These are phyloP conservation scores for Calycina herbarum DNA, from an alignment of 2,329 filamentous ascomycete species.

Conservation along the genomic window DNA sequence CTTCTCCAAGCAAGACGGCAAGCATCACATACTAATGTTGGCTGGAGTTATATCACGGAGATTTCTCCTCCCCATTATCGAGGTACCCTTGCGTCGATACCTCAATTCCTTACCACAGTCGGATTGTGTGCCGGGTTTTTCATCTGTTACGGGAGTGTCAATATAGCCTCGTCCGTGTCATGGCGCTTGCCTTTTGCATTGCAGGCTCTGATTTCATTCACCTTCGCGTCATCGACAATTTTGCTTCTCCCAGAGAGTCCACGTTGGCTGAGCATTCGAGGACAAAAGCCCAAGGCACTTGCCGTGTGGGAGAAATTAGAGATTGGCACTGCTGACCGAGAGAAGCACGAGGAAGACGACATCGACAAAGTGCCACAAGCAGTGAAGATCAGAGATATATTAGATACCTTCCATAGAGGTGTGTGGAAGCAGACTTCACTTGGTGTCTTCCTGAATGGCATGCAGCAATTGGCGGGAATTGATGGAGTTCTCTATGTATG, in stretches of 20 bases:
- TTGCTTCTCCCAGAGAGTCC: conserved; percentile 54
- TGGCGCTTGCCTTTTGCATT: conserved; percentile 59
- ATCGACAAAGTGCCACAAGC: background rate
- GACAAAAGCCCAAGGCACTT: conserved; percentile 47
- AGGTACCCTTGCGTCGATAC: conserved; percentile 51
- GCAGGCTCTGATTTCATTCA: conserved; percentile 43
- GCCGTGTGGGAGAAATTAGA: conserved; percentile 38
- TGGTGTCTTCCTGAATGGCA: conserved; percentile 57
- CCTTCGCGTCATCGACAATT: conserved; percentile 42
- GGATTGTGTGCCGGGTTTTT: conserved; percentile 59
- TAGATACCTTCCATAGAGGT: conserved; percentile 40
- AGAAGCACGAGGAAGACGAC: conserved; percentile 26
- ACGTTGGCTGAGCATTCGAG: conserved; percentile 55
- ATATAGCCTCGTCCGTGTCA: conserved; percentile 48
- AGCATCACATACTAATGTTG: background rate
- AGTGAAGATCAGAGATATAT: conserved; percentile 24
- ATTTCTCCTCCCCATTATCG: conserved; percentile 54
- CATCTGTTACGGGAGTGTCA: conserved; percentile 55
- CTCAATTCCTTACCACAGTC: conserved; percentile 52
- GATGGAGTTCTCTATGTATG: conserved; percentile 61
- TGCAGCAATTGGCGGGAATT: conserved; percentile 62
- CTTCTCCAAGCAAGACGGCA: background rate
- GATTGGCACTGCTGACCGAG: conserved; percentile 29
- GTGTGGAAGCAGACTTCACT: conserved; percentile 50
- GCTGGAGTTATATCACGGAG: conserved; percentile 54